Conservation (phyloP, 306 rosid genomes). For the Prinsepia uniflora region DNA sequence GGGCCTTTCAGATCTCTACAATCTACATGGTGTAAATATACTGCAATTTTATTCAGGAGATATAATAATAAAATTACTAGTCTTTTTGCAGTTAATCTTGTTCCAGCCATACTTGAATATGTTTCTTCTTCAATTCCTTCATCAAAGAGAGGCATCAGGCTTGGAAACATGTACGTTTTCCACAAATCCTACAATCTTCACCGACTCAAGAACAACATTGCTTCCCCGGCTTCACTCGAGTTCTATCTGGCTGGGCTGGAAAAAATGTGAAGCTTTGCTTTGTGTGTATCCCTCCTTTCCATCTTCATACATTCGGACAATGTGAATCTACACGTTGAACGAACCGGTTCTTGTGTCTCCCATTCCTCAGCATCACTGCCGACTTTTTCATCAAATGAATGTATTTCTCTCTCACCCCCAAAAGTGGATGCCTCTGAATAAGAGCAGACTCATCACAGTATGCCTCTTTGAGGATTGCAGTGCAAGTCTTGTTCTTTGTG, state of each 20-base stretch:
- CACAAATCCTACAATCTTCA: neutral
- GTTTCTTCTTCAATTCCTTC: neutral
- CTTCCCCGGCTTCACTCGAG: too few relatives aligned
- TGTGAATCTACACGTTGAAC: slow-evolving; percentile 36
- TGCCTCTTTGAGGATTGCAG: slow-evolving; percentile 80
- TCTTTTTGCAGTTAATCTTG: neutral
- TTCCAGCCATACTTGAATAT: neutral
- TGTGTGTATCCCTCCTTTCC: slow-evolving; percentile 16
- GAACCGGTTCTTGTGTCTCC: slow-evolving; percentile 45
- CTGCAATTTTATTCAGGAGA: slow-evolving; percentile 32
- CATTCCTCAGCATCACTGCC: slow-evolving; percentile 43
- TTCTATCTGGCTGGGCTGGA: too few relatives aligned
- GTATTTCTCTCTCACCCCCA: slow-evolving; percentile 64
- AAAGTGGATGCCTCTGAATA: slow-evolving; percentile 63
- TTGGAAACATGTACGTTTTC: too few relatives aligned
- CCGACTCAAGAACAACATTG: neutral
- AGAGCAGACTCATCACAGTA: slow-evolving; percentile 37
- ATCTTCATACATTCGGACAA: slow-evolving; percentile 30
- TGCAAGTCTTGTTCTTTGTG: slow-evolving; percentile 67
- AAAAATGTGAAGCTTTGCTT: too few relatives aligned
- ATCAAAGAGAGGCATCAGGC: neutral
- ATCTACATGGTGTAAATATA: slow-evolving; percentile 53
- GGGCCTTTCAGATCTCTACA: slow-evolving; percentile 15
- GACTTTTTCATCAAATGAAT: slow-evolving; percentile 66
- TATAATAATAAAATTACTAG: neutral